Percentiles rank a stretch among this genome's conserved stretches.
Conservation (phyloP, 2,329 filamentous ascomycete species). For the Calycina marina region DNA sequence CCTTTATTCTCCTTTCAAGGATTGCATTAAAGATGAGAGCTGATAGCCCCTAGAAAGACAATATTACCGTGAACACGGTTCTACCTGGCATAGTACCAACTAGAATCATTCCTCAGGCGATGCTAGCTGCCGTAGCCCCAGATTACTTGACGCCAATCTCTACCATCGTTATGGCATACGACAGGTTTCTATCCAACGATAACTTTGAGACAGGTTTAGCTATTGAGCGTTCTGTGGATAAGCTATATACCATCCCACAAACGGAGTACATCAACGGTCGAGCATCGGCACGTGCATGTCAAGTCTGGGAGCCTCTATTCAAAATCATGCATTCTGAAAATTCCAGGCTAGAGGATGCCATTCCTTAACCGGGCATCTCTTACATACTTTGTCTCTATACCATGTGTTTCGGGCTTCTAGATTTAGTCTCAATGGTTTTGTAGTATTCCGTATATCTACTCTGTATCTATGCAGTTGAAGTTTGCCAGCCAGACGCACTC, state of each 20-base stretch:
- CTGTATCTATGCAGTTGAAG: too few species aligned
- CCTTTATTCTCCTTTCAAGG: too few species aligned
- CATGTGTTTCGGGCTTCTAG: too few species aligned
- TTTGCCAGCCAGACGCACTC: too few species aligned
- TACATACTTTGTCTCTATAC: too few species aligned
- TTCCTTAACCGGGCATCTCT: too few species aligned
- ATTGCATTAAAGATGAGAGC: too few species aligned
- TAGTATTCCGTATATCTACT: too few species aligned
- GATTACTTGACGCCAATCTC: conserved; percentile 27
- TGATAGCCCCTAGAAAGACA: too few species aligned
- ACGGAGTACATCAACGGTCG: conserved; percentile 27
- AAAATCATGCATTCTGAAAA: conserved; percentile 29
- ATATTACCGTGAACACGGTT: too few species aligned
- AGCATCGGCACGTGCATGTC: conserved; percentile 28
- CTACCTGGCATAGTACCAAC: conserved; percentile 33
- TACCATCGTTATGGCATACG: conserved; percentile 32
- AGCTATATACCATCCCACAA: conserved; percentile 24
- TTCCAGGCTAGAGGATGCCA: too few species aligned
- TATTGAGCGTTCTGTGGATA: conserved; percentile 30
- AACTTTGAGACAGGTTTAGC: conserved; percentile 28
- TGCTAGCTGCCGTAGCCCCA: conserved; percentile 27
- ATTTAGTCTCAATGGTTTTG: too few species aligned
- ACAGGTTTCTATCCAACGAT: conserved; percentile 30
- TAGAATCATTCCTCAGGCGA: conserved; percentile 28
- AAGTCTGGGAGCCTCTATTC: conserved; percentile 34